Evolutionary conservation across 106 monocot species (phyloP), one percentile per base, ranked within the genome.

Genomic region (Allium cepa): DNA sequence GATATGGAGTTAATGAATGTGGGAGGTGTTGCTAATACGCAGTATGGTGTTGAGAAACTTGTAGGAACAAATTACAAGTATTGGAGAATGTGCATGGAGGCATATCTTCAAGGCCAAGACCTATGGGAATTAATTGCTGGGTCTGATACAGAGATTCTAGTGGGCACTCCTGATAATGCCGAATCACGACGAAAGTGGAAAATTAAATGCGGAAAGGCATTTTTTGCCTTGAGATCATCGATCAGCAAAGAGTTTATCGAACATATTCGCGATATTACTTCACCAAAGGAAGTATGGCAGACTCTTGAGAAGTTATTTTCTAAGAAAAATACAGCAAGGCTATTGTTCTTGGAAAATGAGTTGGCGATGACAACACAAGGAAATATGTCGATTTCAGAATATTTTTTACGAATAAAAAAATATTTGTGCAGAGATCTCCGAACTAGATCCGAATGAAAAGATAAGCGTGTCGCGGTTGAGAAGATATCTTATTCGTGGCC

Each of bases 41-140:
- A n/a, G n/a, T n/a, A n/a, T n/a, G n/a, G n/a, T n/a, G n/a, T n/a
- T n/a, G n/a, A n/a, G n/a, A n/a, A n/a, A n/a, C n/a, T n/a, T n/a
- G n/a, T n/a, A n/a, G n/a, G n/a, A n/a, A n/a, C n/a, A n/a, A n/a
- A n/a, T n/a, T n/a, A n/a, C n/a, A n/a, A 0, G 22, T 70, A 57
- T 58, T 70, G 69, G 58, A 45, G 57, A 48, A 57, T 70, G 47
- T 58, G 69, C 18, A 70, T 57, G 57, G 69, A 70, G 57, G 57
- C 53, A 14, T 70, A 70, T 55, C 69, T 70, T 58, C 46, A 70
- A 70, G 58, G 57, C 27, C 69, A 70, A 48, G 57, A 70, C 47
- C n/a, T 47, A 16, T 58, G 69, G 46, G 69, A 70, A 47, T 36
- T 70, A 47, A 45, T 69, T 56, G 6, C 69, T 56, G 22, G 53